These are phyloP conservation scores for Pythium biforme DNA, from an alignment of 352 stramenopile species.

Conservation along the genomic window DNA sequence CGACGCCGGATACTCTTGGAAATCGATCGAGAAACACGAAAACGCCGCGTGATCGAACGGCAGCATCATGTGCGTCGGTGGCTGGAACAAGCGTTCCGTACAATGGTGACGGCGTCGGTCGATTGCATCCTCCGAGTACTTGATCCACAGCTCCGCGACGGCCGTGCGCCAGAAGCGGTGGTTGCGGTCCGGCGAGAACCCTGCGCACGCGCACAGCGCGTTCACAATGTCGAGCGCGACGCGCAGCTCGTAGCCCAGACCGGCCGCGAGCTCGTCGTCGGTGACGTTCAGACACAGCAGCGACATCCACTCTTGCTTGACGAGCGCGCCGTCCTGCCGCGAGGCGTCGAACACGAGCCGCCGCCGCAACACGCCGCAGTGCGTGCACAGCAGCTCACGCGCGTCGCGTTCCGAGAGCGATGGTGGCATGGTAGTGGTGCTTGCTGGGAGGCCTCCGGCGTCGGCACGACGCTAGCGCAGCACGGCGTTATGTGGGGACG, in stretches of 20 bases:
- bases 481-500: no score
- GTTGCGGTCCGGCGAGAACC: slow-evolving; percentile 6
- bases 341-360: slow-evolving; percentile 9
- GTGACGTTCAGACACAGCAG: slow-evolving; percentile 1
- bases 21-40: slow-evolving; percentile 7
- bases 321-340: background rate
- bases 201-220: slow-evolving; percentile 5
- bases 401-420: background rate
- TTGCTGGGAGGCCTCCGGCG: no score
- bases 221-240: slow-evolving; percentile 11
- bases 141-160: slow-evolving; percentile 9
- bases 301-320: slow-evolving; percentile 9
- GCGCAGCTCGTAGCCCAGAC: slow-evolving; percentile 6
- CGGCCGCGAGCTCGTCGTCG: background rate
- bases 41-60: slow-evolving; percentile 5
- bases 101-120: background rate
- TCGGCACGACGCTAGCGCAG: no score
- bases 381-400: background rate
- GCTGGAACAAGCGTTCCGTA: background rate
- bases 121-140: background rate
- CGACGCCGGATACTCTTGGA: background rate
- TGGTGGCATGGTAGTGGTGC: background rate
- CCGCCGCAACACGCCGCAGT: slow-evolving; percentile 4
- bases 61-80: background rate
- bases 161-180: slow-evolving; percentile 6